These are phyloP conservation scores for Stephanodiscus minutulus DNA, from an alignment of 108 stramenopile species.

Conservation along the genomic window DNA sequence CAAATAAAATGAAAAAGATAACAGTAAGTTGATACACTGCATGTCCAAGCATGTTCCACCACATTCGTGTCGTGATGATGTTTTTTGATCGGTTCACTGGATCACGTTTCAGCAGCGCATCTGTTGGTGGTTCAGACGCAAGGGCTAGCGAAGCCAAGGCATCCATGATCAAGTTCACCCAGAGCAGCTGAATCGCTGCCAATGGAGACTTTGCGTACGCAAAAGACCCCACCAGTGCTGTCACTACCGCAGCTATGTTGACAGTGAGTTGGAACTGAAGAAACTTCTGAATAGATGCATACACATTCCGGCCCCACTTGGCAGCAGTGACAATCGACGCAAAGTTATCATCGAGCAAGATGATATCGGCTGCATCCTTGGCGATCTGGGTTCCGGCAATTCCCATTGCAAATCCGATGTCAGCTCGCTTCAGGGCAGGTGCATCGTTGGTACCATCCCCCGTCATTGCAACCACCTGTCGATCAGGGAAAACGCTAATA, in stretches of 20 bases:
- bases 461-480: constrained; percentile 96
- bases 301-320: constrained; percentile 97
- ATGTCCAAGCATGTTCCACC: constrained; percentile 92
- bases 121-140: constrained; percentile 93
- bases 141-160: constrained; percentile 95
- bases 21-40: constrained; percentile 83
- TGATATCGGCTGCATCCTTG: constrained; percentile 93
- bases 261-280: constrained; percentile 98
- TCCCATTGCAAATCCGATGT: constrained; percentile 98
- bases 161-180: constrained; percentile 99
- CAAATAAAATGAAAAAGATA: constrained; percentile 74
- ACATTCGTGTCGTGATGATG: constrained; percentile 89
- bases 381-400: constrained; percentile 98
- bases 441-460: constrained; percentile 99
- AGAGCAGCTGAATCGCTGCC: constrained; percentile 96
- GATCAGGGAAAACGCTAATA: constrained; percentile 79
- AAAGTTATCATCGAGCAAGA: constrained; percentile 97
- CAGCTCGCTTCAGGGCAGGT: constrained; percentile 96
- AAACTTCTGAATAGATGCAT: constrained; percentile 97
- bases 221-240: constrained; percentile 91
- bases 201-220: constrained; percentile 86
- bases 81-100: constrained; percentile 60
- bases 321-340: constrained; percentile 97
- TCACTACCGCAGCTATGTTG: constrained; percentile 91
- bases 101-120: constrained; percentile 70